phyloP scores from a whole-genome alignment of 208 protist species.

The Phytomonas francai region DNA sequence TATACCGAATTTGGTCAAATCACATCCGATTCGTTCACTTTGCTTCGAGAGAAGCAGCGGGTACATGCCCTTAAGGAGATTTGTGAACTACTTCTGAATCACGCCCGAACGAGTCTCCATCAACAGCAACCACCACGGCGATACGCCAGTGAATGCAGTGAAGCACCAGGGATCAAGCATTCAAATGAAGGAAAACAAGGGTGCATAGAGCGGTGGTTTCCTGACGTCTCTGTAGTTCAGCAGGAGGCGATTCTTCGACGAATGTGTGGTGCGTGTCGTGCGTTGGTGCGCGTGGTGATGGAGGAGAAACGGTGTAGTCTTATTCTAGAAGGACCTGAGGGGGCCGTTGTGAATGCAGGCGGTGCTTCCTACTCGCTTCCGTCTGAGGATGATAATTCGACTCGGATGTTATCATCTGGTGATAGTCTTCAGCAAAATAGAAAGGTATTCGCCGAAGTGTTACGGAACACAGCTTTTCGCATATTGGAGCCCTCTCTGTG shows the following conservation, averaged over 20 bases:
- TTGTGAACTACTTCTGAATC: slow-evolving; percentile 46
- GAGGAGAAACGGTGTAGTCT: slow-evolving; percentile 63
- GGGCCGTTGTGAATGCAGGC: slow-evolving; percentile 41
- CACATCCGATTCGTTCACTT: slow-evolving; percentile 15
- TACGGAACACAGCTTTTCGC: slow-evolving; percentile 69
- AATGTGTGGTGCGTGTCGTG: slow-evolving; percentile 39
- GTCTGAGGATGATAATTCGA: background rate
- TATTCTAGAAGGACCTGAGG: slow-evolving; percentile 48
- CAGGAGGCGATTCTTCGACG: slow-evolving; percentile 39
- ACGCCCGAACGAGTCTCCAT: slow-evolving; percentile 16
- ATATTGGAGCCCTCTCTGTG: slow-evolving; percentile 68
- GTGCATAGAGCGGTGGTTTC: slow-evolving; percentile 22
- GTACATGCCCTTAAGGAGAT: slow-evolving; percentile 64
- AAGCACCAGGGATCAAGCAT: background rate
- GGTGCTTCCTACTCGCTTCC: slow-evolving; percentile 5
- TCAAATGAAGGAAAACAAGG: too few relatives aligned
- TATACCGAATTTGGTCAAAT: background rate
- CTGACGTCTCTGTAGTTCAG: slow-evolving; percentile 27
- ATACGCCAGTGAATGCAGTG: background rate
- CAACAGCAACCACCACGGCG: background rate
- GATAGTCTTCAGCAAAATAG: background rate
- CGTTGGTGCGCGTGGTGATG: slow-evolving; percentile 71
- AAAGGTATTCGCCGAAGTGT: slow-evolving; percentile 15
- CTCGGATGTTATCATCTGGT: background rate
- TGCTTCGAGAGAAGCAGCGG: slow-evolving; percentile 73